phyloP scores from a whole-genome alignment of 805 yeast species.

The Barnettozyma salicaria region DNA sequence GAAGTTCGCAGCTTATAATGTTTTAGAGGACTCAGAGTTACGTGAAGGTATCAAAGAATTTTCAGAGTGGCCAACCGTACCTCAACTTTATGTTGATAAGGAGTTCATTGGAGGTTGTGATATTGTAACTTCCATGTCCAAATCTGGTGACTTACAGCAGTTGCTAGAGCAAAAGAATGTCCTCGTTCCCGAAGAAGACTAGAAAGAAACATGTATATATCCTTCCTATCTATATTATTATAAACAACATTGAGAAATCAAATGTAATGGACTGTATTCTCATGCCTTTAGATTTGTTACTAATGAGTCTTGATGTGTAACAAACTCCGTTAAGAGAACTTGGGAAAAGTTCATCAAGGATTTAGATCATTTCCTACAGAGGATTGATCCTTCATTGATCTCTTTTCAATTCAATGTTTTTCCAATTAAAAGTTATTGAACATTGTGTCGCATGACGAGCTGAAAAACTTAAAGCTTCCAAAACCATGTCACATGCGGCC shows the following conservation, averaged over 20 bases:
- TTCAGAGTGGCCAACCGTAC: conserved; percentile 97
- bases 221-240: not conserved
- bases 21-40: conserved; percentile 87
- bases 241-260: not conserved
- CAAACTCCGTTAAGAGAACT: conserved; percentile 35
- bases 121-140: conserved; percentile 86
- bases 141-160: conserved; percentile 83
- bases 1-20: conserved; percentile 96
- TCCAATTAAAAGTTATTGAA: conserved; percentile 7
- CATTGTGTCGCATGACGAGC: not conserved
- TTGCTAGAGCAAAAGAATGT: conserved; percentile 74
- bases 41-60: conserved; percentile 95
- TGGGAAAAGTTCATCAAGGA: not conserved
- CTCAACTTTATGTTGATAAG: conserved; percentile 84
- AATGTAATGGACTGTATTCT: conserved; percentile 25
- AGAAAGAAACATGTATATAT: conserved; percentile 7
- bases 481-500: no score
- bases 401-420: no score
- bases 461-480: no score
- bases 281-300: conserved; percentile 38
- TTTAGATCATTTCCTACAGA: no score
- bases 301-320: conserved; percentile 23
- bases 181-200: conserved; percentile 68
- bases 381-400: no score
- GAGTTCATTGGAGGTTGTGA: conserved; percentile 99